These are phyloP conservation scores for Xylaria palmicola DNA, from an alignment of 495 filamentous ascomycete species.

Conservation along the genomic window DNA sequence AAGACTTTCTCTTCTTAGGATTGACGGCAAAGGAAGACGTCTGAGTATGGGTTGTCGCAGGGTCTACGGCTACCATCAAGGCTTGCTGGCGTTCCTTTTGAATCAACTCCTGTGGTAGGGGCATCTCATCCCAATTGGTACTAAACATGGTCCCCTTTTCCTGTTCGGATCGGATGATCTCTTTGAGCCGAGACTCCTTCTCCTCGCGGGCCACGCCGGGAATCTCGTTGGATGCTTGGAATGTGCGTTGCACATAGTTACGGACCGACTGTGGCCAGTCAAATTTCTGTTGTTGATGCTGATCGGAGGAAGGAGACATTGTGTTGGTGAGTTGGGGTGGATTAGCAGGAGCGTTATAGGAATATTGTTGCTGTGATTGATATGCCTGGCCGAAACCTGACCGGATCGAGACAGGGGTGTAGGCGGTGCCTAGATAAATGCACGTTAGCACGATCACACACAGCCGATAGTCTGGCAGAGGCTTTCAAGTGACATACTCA, in stretches of 20 bases:
- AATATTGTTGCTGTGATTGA: conserved; percentile 31
- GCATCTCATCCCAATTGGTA: conserved; percentile 79
- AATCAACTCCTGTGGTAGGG: conserved; percentile 86
- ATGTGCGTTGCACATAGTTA: conserved; percentile 78
- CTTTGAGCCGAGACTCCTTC: conserved; percentile 81
- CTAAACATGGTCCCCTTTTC: conserved; percentile 64
- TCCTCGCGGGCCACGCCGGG: conserved; percentile 63
- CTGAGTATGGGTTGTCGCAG: conserved; percentile 7
- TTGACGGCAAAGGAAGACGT: conserved; percentile 22
- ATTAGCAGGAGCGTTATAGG: conserved; percentile 30
- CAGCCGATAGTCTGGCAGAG: not conserved
- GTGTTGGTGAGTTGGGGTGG: conserved; percentile 25
- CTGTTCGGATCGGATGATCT: conserved; percentile 78
- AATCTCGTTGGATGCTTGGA: conserved; percentile 68
- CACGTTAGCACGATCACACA: conserved; percentile 27
- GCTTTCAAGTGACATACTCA: conserved; percentile 23
- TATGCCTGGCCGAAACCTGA: conserved; percentile 44
- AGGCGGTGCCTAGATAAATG: conserved; percentile 42
- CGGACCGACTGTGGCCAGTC: conserved; percentile 77
- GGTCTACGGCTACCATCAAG: conserved; percentile 24
- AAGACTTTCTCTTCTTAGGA: conserved; percentile 80
- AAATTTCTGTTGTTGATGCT: conserved; percentile 56
- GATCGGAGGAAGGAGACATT: conserved; percentile 21
- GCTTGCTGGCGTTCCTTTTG: conserved; percentile 62
- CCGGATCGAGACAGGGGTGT: conserved; percentile 51